Conservation (phyloP, 495 filamentous ascomycete genomes). For the Talaromyces wortmannii region DNA sequence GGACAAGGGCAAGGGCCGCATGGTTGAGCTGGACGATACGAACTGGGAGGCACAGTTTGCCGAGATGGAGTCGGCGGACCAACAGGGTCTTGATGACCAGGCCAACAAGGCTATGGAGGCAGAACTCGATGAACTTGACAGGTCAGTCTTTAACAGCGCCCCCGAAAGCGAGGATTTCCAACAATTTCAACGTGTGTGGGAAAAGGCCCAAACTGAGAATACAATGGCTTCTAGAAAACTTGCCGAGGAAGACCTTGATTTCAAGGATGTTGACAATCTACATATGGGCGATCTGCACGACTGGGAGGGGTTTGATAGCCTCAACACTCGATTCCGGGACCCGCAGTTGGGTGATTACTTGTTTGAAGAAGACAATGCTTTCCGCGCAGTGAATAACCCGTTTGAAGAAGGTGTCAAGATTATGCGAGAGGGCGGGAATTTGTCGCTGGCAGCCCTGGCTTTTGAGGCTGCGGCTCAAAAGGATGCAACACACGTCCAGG, state of each 20-base stretch:
- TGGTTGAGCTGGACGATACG: constrained; percentile 87
- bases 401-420: constrained; percentile 89
- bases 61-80: constrained; percentile 70
- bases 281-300: constrained; percentile 63
- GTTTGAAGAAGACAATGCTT: constrained; percentile 91
- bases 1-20: constrained; percentile 81
- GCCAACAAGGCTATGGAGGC: constrained; percentile 75
- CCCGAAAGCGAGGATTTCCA: constrained; percentile 25
- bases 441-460: constrained; percentile 90
- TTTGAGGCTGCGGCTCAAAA: constrained; percentile 95
- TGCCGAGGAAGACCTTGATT: constrained; percentile 55
- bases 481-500: constrained; percentile 77
- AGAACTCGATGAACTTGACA: constrained; percentile 86
- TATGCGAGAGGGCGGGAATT: constrained; percentile 84
- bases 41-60: constrained; percentile 96
- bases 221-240: constrained; percentile 61
- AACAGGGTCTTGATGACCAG: constrained; percentile 57
- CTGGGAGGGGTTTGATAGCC: constrained; percentile 64
- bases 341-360: constrained; percentile 82
- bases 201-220: constrained; percentile 72
- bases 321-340: constrained; percentile 55
- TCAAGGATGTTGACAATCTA: constrained; percentile 43
- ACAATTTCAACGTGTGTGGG: constrained; percentile 87
- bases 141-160: constrained; percentile 50
- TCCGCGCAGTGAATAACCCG: constrained; percentile 66